phyloP scores from a whole-genome alignment of 2,329 filamentous ascomycete species.

The Fusarium staphyleae region DNA sequence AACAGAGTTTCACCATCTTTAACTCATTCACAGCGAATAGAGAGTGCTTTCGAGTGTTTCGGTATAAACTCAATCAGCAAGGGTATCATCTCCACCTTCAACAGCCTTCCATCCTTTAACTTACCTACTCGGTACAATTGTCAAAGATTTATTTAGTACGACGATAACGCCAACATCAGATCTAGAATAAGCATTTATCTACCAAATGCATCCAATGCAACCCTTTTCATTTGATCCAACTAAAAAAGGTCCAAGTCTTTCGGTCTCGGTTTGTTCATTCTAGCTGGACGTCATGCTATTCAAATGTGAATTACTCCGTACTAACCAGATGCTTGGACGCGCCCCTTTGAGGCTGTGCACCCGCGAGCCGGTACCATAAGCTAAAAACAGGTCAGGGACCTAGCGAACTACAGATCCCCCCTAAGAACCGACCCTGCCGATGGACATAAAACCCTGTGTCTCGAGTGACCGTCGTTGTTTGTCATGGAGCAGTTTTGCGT shows the following conservation, averaged over 20 bases:
- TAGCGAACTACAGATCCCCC: slow-evolving; percentile 20
- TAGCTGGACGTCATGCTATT: slow-evolving; percentile 12
- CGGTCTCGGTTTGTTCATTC: neutral
- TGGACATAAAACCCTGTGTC: slow-evolving; percentile 13
- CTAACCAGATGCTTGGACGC: slow-evolving; percentile 15
- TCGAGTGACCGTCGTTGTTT: slow-evolving; percentile 2
- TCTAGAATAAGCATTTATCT: slow-evolving; percentile 19
- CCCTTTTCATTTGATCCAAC: neutral
- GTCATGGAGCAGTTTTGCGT: neutral
- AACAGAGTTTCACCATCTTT: neutral
- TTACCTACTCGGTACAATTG: neutral
- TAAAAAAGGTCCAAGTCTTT: neutral
- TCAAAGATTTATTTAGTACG: neutral
- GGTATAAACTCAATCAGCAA: neutral
- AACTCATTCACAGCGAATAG: slow-evolving; percentile 16
- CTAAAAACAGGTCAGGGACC: slow-evolving; percentile 30
- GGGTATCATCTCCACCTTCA: neutral
- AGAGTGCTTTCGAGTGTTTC: slow-evolving; percentile 17
- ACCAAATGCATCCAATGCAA: slow-evolving; percentile 15
- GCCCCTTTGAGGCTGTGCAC: slow-evolving; percentile 34
- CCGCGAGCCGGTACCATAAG: slow-evolving; percentile 28
- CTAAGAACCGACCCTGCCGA: neutral
- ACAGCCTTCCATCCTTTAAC: slow-evolving; percentile 4
- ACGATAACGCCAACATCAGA: slow-evolving; percentile 12
- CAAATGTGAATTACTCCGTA: neutral